Base-by-base conservation (phyloP, 2,329 filamentous ascomycete genomes). In the Chaetomium strumarium region DNA sequence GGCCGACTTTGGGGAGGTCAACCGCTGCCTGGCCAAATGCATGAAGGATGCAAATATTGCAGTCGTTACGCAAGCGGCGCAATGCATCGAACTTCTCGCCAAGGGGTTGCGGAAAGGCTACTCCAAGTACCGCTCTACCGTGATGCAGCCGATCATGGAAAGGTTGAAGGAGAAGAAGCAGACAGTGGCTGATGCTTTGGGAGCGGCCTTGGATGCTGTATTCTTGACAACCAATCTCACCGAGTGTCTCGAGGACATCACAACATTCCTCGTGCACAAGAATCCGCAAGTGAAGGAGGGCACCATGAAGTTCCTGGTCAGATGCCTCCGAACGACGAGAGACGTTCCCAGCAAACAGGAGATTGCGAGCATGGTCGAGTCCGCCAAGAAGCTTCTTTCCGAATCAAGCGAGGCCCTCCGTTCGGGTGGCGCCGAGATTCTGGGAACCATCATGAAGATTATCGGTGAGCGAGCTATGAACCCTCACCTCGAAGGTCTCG, bases 11-110 rank as follows among this genome's bases (percentile, higher is more conserved):
- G 82, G 85, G 66, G 92, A 97, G 63, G 79, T 97, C 60, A 83
- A 88, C 51, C 81, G 88, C 55, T 85, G 83, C 4, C 77, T 97
- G 50, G 92, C 93, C 41, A 99, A 97, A 70, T 90, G 83, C 62
- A 99, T 99, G 93, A 99, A 99, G 70, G 95, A 99, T 62, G 93
- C 95, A 62, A 99, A 99, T 66, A 86, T 99, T 60, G 86, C 89
- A 5, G 93, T 97, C 45, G 93, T 96, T 17, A 93, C 87, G 1
- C 85, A 93, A 58, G 92, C 95, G 6, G 93, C 92, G 2, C 91
- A 95, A 63, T 96, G 92, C 69, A 86, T 96, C 33, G 91, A 97
- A 64, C 79, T 87, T 29, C 74, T 99, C 24, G 92, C 91, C 42
- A 93, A 89, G 63, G 93, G 93, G 45, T 68, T 99, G 55, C 84